These are phyloP conservation scores for Dendrothele bispora DNA, from an alignment of 768 basidiomycete genomes.

Conservation along the genomic window DNA sequence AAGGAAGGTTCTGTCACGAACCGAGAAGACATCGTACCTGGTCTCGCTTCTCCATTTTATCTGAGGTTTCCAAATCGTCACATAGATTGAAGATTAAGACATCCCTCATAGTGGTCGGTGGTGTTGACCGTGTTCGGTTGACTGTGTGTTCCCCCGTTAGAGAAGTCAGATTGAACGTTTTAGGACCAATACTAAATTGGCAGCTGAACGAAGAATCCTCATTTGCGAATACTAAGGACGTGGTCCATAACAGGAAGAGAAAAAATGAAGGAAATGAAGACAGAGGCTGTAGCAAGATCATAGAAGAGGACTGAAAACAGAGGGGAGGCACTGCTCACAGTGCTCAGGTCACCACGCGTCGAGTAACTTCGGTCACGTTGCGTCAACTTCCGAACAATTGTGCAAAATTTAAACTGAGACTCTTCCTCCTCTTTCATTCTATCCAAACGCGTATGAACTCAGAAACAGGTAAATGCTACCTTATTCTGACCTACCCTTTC, in stretches of 20 bases:
- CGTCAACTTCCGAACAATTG: too few species aligned
- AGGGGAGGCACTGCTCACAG: too few species aligned
- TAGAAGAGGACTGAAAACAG: too few species aligned
- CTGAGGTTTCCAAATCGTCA: conserved; percentile 47
- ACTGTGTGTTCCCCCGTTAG: conserved; percentile 53
- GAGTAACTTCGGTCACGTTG: too few species aligned
- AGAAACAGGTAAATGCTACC: too few species aligned
- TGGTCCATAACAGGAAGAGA: conserved; percentile 19
- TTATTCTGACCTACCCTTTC: too few species aligned
- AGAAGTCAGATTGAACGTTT: conserved; percentile 59
- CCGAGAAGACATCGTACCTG: conserved; percentile 53
- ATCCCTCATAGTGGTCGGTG: conserved; percentile 65
- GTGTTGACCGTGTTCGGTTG: conserved; percentile 52
- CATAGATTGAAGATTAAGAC: conserved; percentile 70
- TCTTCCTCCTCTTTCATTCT: too few species aligned
- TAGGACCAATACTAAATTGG: conserved; percentile 35
- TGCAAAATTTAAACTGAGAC: too few species aligned
- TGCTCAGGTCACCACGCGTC: too few species aligned
- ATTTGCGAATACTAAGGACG: conserved; percentile 30
- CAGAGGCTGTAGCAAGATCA: not conserved
- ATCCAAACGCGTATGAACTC: too few species aligned
- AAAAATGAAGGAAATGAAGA: conserved; percentile 1
- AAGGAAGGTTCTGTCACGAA: conserved; percentile 6
- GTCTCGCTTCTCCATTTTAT: conserved; percentile 52
- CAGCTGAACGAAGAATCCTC: conserved; percentile 56